phyloP scores from a whole-genome alignment of 192 early-diverging fungal genomes.

The Entomortierella chlamydospora region DNA sequence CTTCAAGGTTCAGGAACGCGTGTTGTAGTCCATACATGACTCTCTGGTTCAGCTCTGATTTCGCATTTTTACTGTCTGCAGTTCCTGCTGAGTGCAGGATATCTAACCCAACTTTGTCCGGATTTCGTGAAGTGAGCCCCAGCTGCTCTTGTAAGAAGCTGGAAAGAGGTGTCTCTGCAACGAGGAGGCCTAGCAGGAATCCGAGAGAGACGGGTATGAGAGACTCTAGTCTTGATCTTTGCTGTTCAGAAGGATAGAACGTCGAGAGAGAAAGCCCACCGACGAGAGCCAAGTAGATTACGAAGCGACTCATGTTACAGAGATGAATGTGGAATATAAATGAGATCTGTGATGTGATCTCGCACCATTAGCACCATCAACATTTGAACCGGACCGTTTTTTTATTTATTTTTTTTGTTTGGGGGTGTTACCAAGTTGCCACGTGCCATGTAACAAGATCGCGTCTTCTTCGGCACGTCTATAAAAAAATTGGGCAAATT shows the following conservation, averaged over 20 bases:
- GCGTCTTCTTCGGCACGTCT: too few species aligned
- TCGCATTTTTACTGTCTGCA: constrained; percentile 4
- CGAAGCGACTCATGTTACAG: not conserved
- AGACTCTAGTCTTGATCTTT: not conserved
- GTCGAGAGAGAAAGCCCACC: not conserved
- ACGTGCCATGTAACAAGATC: too few species aligned
- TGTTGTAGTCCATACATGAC: constrained; percentile 61
- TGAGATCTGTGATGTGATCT: too few species aligned
- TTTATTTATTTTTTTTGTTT: too few species aligned
- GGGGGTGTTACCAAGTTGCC: too few species aligned
- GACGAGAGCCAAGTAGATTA: constrained; percentile 2
- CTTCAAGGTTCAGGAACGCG: constrained; percentile 53
- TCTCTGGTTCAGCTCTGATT: constrained; percentile 29
- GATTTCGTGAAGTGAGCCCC: constrained; percentile 36
- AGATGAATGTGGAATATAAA: too few species aligned
- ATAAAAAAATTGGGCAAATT: too few species aligned
- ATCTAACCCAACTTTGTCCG: constrained; percentile 42
- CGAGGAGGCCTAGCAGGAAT: constrained; percentile 26
- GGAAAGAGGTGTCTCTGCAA: constrained; percentile 40
- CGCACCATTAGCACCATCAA: too few species aligned
- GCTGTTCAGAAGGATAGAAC: not conserved
- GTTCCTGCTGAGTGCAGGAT: constrained; percentile 22
- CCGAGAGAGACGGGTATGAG: constrained; percentile 16
- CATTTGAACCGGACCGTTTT: too few species aligned
- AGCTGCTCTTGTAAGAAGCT: constrained; percentile 28